These are phyloP conservation scores for Leccinum aurantiacum DNA, from an alignment of 768 basidiomycete genomes.

Conservation along the genomic window DNA sequence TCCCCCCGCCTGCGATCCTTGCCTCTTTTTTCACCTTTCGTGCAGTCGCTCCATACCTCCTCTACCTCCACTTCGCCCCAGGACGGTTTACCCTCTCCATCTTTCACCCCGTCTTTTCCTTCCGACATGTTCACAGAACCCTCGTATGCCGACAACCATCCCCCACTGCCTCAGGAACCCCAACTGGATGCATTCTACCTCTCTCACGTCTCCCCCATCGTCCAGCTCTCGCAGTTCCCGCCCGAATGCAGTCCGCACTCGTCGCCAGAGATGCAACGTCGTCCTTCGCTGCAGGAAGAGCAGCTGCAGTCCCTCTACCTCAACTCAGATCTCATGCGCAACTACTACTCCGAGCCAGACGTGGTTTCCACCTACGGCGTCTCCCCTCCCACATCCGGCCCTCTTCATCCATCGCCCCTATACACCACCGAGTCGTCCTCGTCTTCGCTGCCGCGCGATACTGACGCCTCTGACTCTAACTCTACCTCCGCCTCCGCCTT, in stretches of 20 bases:
- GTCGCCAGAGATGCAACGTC: slow-evolving; percentile 13
- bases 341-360: slow-evolving; percentile 22
- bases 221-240: slow-evolving; percentile 20
- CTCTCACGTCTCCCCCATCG: slow-evolving; percentile 20
- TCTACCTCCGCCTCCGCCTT: slow-evolving; percentile 8
- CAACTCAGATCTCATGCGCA: slow-evolving; percentile 21
- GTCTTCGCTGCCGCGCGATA: slow-evolving; percentile 5
- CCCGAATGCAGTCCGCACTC: slow-evolving; percentile 15
- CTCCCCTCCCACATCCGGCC: not conserved
- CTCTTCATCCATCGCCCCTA: slow-evolving; percentile 14
- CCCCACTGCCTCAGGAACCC: slow-evolving; percentile 14
- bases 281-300: slow-evolving; percentile 24
- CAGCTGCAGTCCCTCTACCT: slow-evolving; percentile 24
- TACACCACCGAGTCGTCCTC: slow-evolving; percentile 22
- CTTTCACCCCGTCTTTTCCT: slow-evolving; percentile 30
- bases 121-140: slow-evolving; percentile 3
- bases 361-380: slow-evolving; percentile 11
- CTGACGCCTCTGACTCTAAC: not conserved
- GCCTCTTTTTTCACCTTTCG: slow-evolving; percentile 4
- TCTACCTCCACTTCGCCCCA: slow-evolving; percentile 27
- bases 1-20: slow-evolving; percentile 10
- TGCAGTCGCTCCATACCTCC: slow-evolving; percentile 50
- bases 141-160: slow-evolving; percentile 9
- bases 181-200: slow-evolving; percentile 21
- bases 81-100: slow-evolving; percentile 29